These are phyloP conservation scores for Leptographium lundbergii DNA, from an alignment of 2,329 filamentous ascomycete species.

Conservation along the genomic window DNA sequence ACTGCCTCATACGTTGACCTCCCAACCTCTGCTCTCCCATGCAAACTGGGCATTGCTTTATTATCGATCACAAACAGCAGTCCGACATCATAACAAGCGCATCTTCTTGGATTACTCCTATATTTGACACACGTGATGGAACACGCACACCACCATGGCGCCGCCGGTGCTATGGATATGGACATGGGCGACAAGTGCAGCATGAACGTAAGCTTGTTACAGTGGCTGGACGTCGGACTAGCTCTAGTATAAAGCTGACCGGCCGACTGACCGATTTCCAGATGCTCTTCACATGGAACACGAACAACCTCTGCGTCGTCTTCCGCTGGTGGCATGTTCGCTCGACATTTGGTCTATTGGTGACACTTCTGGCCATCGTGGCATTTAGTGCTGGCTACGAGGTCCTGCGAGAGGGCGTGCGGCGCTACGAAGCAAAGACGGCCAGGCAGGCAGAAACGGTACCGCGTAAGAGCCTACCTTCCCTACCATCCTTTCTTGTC, in stretches of 20 bases:
- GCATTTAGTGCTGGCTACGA: conserved; percentile 88
- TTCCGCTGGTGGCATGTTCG: conserved; percentile 85
- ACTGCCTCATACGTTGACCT: conserved; percentile 6
- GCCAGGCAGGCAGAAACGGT: conserved; percentile 33
- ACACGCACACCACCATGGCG: conserved; percentile 29
- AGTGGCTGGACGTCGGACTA: background rate
- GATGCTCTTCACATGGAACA: conserved; percentile 99
- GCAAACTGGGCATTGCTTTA: background rate
- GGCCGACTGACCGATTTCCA: conserved; percentile 22
- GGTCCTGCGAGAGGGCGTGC: conserved; percentile 62
- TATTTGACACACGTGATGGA: conserved; percentile 22
- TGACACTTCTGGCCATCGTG: conserved; percentile 74
- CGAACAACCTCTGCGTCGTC: conserved; percentile 86
- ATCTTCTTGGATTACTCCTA: background rate
- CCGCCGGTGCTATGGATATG: conserved; percentile 45
- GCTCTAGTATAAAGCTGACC: background rate
- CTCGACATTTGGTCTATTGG: conserved; percentile 58
- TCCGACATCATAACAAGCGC: background rate
- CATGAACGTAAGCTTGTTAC: conserved; percentile 61
- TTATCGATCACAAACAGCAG: background rate
- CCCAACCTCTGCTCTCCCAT: background rate
- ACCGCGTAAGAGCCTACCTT: conserved; percentile 36
- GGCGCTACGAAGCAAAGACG: conserved; percentile 58
- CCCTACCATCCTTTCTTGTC: background rate
- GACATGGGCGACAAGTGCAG: conserved; percentile 58